Conservation (phyloP, 2,329 filamentous ascomycete genomes). For the Fusarium sp. region DNA sequence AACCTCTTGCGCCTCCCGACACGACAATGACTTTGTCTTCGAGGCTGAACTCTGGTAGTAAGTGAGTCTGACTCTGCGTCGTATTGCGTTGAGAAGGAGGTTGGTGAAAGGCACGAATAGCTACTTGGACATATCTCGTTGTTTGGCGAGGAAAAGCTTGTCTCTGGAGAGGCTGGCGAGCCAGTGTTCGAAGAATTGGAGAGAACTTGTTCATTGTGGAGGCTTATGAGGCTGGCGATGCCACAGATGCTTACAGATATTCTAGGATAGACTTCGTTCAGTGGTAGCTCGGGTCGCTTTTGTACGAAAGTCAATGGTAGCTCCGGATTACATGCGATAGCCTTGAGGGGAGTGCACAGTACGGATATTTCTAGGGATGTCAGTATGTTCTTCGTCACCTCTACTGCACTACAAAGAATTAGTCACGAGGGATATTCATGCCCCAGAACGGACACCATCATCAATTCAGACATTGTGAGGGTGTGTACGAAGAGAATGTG, state of each 20-base stretch:
- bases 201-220: constrained; percentile 40
- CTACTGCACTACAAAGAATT: neutral
- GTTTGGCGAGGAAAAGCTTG: constrained; percentile 11
- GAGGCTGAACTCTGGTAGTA: constrained; percentile 79
- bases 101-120: constrained; percentile 36
- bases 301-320: constrained; percentile 10
- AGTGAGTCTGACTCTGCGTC: constrained; percentile 34
- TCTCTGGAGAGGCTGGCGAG: constrained; percentile 26
- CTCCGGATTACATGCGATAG: neutral
- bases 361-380: neutral
- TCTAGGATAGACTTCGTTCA: neutral
- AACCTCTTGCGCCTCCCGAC: constrained; percentile 78
- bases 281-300: constrained; percentile 3
- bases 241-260: neutral
- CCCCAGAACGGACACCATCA: neutral
- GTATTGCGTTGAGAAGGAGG: constrained; percentile 30
- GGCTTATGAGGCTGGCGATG: neutral
- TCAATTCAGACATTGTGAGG: neutral
- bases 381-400: constrained; percentile 14
- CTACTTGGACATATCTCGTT: constrained; percentile 4
- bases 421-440: constrained; percentile 12
- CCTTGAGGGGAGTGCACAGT: neutral
- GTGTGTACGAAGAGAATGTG: neutral
- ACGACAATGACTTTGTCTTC: constrained; percentile 78
- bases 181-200: constrained; percentile 33